Base-by-base conservation (phyloP, 202 grass and related monocot species). In the Brachypodium distachyon region DNA sequence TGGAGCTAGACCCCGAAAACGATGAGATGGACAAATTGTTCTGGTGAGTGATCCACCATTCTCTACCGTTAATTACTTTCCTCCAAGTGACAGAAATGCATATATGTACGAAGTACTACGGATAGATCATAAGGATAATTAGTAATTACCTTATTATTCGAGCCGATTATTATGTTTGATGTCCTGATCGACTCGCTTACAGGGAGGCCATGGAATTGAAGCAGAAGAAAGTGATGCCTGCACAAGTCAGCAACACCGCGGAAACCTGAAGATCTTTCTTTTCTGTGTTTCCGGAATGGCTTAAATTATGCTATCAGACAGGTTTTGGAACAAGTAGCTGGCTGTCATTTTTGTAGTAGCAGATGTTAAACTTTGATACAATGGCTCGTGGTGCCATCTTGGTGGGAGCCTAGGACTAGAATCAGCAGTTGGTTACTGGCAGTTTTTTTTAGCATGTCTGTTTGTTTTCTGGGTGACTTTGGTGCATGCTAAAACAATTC, bases 141-240 rank as follows among this genome's bases (percentile, higher is more conserved):
- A 36, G 4, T 40, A 65, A 40, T 13, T 23, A 19, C 39, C 49
- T 11, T 2, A 10, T 22, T 51, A 3, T 19, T 18, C 17, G 33
- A 65, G 19, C 1, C 37, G 12, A 42, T 0, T 8, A 12, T 23
- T 12, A 51, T 43, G 1, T 27, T 27, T 28, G 39, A 9, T 66
- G 62, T 43, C 28, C 63, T 44, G 22, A 44, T 27, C 11, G 39
- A 2, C 21, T 42, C 1, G 22, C 0, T 44, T 67, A 5, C 39
- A 67, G 63, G 63, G 63, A 67, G 63, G 63, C 63, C 23, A 67
- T 67, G 63, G 63, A 67, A 7, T 23, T 67, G 22, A 58, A 58
- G 55, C 28, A 54, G 22, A 42, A 40, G 61, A 62, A 66, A 66
- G 37, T 42, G 62, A 43, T 43, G 38, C 39, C 22, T 3, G 61